A percentile compares a stretch with the other conserved stretches of the same genome.
Evolutionary conservation across 257 asterid genomes (phyloP).

Genomic region (Gardenia jasminoides): DNA sequence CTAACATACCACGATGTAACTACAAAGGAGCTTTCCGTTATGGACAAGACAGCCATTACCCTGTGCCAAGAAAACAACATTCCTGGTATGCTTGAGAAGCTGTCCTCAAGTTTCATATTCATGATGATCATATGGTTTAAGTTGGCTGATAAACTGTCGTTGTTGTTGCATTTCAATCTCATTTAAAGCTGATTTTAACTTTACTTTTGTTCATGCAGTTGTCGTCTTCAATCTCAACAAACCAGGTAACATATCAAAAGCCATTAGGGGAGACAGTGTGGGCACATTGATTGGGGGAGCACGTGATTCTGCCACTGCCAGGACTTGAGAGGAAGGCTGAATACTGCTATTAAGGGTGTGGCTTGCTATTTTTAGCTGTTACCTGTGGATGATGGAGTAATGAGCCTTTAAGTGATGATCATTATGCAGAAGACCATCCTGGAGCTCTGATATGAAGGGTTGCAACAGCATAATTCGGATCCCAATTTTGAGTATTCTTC

Average conservation of each 20-base stretch:
- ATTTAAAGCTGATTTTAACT: neutral
- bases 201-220: slow-evolving; percentile 46
- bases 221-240: slow-evolving; percentile 85
- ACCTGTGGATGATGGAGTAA: neutral
- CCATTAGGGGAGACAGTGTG: slow-evolving; percentile 74
- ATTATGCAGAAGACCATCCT: neutral
- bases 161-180: neutral
- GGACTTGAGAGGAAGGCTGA: slow-evolving; percentile 26
- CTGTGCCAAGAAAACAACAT: slow-evolving; percentile 96
- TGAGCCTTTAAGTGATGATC: neutral
- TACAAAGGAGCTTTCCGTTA: slow-evolving; percentile 81
- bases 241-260: slow-evolving; percentile 77
- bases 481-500: slow-evolving; percentile 1
- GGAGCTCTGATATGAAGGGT: neutral
- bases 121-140: neutral
- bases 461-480: neutral
- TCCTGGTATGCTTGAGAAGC: slow-evolving; percentile 51
- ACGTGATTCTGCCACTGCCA: slow-evolving; percentile 37
- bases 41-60: slow-evolving; percentile 97
- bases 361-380: neutral
- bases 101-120: slow-evolving; percentile 10
- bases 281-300: slow-evolving; percentile 72
- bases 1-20: slow-evolving; percentile 78
- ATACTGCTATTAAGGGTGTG: neutral
- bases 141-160: neutral